Conservation (phyloP, 1,284 basidiomycete genomes). For the Chondrostereum purpureum region DNA sequence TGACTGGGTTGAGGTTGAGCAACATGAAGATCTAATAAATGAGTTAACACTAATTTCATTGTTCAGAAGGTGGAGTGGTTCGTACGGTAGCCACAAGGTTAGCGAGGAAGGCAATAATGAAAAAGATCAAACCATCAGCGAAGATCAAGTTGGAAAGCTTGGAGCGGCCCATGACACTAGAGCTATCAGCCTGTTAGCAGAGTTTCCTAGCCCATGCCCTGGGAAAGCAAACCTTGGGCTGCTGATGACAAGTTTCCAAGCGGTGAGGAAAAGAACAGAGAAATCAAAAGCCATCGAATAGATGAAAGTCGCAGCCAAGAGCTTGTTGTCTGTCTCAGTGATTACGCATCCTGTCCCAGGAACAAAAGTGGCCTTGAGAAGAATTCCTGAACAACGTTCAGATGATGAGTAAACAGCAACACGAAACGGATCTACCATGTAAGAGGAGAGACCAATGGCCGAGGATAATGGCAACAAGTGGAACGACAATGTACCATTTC, state of each 20-base stretch:
- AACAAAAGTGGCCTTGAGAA: conserved; percentile 53
- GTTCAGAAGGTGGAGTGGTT: no score
- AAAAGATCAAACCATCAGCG: conserved; percentile 65
- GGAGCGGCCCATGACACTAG: conserved; percentile 31
- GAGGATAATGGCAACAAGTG: conserved; percentile 54
- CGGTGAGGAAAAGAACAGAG: conserved; percentile 51
- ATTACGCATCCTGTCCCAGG: conserved; percentile 46
- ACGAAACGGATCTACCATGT: conserved; percentile 44
- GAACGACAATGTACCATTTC: conserved; percentile 47
- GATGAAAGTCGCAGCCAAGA: conserved; percentile 61
- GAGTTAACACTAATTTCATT: neutral
- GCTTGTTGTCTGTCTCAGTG: conserved; percentile 44
- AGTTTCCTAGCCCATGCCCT: neutral
- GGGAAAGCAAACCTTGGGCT: conserved; percentile 9
- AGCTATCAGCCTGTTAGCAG: no score
- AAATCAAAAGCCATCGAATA: conserved; percentile 72
- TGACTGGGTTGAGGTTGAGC: conserved; percentile 62
- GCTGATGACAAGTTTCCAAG: conserved; percentile 46
- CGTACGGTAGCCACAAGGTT: conserved; percentile 61
- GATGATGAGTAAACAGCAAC: neutral
- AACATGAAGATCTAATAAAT: conserved; percentile 58
- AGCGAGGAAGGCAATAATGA: conserved; percentile 62
- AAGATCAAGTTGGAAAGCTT: conserved; percentile 62
- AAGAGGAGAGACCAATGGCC: conserved; percentile 73
- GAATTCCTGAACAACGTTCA: conserved; percentile 35